A percentile compares a stretch with the other conserved stretches of the same genome.
Conservation (phyloP, 176 grass and related monocot species). For the Tillandsia leiboldiana region DNA sequence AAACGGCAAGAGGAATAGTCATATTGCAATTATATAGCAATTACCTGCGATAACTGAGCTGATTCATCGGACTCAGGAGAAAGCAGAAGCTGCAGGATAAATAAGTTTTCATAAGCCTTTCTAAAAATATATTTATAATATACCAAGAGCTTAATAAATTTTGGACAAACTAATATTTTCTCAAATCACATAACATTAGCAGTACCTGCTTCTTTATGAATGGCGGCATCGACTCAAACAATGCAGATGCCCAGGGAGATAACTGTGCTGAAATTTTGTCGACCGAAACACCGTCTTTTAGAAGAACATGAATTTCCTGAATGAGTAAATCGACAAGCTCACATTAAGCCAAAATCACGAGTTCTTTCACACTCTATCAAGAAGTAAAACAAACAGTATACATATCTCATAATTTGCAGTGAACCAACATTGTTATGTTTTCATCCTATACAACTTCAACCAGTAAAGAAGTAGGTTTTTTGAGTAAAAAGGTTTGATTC, state of each 20-base stretch:
- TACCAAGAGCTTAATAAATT: constrained; percentile 1
- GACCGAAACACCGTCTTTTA: constrained; percentile 45
- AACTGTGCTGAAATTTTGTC: constrained; percentile 38
- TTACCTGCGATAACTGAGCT: constrained; percentile 64
- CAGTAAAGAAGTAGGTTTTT: neutral
- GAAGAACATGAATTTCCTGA: constrained; percentile 65
- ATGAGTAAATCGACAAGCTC: neutral
- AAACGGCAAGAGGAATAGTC: neutral
- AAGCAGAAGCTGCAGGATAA: constrained; percentile 47
- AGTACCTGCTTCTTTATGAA: constrained; percentile 67
- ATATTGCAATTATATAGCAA: too few relatives aligned
- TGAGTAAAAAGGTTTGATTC: neutral
- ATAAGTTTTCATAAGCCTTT: neutral
- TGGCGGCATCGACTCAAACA: constrained; percentile 51
- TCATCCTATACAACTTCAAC: too few relatives aligned
- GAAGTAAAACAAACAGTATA: too few relatives aligned
- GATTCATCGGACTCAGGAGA: constrained; percentile 70
- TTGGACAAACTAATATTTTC: too few relatives aligned
- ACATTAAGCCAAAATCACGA: neutral
- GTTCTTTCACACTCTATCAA: too few relatives aligned
- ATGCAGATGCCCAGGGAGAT: constrained; percentile 59
- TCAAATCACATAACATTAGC: constrained; percentile 3
- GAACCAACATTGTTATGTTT: too few relatives aligned
- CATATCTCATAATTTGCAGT: too few relatives aligned
- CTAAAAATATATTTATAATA: neutral